Percentiles rank a stretch among this genome's conserved stretches.
Conservation (phyloP, 768 basidiomycete genomes). For the Amanita polypyramis region DNA sequence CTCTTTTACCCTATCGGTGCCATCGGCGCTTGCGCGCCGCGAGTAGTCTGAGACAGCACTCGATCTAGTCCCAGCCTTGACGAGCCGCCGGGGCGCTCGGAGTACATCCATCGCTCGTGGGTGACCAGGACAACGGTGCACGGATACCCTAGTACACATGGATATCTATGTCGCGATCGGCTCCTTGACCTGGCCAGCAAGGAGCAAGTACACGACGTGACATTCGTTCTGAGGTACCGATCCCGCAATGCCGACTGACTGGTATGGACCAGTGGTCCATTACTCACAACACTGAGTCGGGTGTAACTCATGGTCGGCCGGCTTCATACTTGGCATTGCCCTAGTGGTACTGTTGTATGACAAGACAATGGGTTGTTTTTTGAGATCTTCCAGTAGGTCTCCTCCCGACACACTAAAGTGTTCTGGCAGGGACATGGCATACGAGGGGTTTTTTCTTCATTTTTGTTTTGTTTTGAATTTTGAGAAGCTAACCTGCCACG, state of each 20-base stretch:
- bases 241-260: background rate
- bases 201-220: background rate
- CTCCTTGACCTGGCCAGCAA: too few relatives aligned
- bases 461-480: background rate
- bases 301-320: too few relatives aligned
- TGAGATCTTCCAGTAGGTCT: background rate
- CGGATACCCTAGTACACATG: too few relatives aligned
- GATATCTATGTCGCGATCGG: too few relatives aligned
- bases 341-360: too few relatives aligned
- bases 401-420: background rate
- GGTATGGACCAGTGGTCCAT: background rate
- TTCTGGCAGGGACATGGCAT: background rate
- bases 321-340: too few relatives aligned
- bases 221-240: too few relatives aligned
- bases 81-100: background rate
- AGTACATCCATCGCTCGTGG: background rate
- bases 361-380: background rate
- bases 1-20: conserved; percentile 1
- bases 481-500: background rate
- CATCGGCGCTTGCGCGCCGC: background rate
- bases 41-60: background rate
- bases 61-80: background rate
- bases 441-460: background rate
- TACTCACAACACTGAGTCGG: too few relatives aligned
- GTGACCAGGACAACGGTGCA: background rate